Evolutionary conservation across 148 eudicot genomes (phyloP).

Genomic region (Chenopodium formosanum): DNA sequence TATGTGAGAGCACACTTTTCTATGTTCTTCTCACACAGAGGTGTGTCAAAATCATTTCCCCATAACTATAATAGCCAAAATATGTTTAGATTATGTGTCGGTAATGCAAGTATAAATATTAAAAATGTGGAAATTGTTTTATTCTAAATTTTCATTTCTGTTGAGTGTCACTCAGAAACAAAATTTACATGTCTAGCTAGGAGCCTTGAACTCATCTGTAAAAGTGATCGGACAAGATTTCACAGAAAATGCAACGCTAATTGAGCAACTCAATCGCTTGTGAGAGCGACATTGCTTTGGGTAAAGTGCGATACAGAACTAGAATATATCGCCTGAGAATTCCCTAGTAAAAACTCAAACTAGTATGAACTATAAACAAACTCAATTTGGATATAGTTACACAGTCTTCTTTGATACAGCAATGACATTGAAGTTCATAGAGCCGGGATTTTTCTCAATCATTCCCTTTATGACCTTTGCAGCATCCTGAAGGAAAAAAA

Average conservation of each 20-base stretch:
- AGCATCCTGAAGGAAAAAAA: slow-evolving; percentile 52
- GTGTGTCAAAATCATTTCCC: too few relatives aligned
- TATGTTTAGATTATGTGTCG: too few relatives aligned
- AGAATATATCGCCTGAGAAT: background rate
- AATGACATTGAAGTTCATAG: slow-evolving; percentile 85
- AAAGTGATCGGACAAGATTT: background rate
- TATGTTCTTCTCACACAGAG: too few relatives aligned
- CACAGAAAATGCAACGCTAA: background rate
- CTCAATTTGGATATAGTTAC: slow-evolving; percentile 5
- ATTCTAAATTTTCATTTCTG: too few relatives aligned
- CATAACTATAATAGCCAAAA: too few relatives aligned
- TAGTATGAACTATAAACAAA: background rate
- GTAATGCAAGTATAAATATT: too few relatives aligned
- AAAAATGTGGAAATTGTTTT: too few relatives aligned
- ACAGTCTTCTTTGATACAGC: slow-evolving; percentile 64
- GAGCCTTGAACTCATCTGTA: background rate
- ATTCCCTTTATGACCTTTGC: slow-evolving; percentile 71
- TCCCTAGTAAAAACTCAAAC: background rate
- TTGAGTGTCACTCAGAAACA: too few relatives aligned
- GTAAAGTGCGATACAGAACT: background rate
- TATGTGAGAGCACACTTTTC: too few relatives aligned
- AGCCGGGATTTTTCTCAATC: slow-evolving; percentile 69
- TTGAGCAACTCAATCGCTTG: too few relatives aligned
- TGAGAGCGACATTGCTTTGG: background rate
- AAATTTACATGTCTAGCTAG: background rate